Evolutionary conservation across 306 rosid species (phyloP).

Genomic region (Trifolium subterraneum): DNA sequence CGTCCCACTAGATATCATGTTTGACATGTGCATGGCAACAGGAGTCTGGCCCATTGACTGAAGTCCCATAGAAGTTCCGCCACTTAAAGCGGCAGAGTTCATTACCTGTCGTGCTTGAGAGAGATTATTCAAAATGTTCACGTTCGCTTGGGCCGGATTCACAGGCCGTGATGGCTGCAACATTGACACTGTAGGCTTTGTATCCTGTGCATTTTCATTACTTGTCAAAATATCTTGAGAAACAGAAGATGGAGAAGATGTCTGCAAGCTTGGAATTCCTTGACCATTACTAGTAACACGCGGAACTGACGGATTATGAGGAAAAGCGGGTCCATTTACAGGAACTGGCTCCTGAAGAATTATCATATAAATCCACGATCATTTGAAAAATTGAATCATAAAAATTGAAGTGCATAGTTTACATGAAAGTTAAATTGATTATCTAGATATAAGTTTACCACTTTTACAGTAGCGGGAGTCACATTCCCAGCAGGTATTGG

Average conservation of each 20-base stretch:
- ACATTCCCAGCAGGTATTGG: constrained; percentile 65
- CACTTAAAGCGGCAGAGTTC: constrained; percentile 74
- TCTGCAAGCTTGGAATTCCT: constrained; percentile 85
- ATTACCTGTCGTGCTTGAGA: constrained; percentile 85
- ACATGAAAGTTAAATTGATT: constrained; percentile 19
- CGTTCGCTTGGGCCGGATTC: constrained; percentile 74
- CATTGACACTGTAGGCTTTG: constrained; percentile 74
- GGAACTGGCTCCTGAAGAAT: constrained; percentile 84
- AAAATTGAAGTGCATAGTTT: constrained; percentile 7
- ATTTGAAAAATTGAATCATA: constrained; percentile 15
- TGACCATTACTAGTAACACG: constrained; percentile 74
- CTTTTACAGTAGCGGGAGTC: constrained; percentile 87
- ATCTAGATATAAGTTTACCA: constrained; percentile 56
- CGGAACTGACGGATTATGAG: constrained; percentile 69
- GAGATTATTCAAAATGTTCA: constrained; percentile 82
- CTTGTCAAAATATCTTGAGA: constrained; percentile 80
- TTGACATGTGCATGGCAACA: constrained; percentile 93
- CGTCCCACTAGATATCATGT: constrained; percentile 98
- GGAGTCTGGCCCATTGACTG: constrained; percentile 82
- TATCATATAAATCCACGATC: constrained; percentile 38
- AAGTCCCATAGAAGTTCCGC: constrained; percentile 81
- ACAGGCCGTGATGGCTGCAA: constrained; percentile 78
- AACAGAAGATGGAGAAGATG: constrained; percentile 83
- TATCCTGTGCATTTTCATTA: constrained; percentile 76
- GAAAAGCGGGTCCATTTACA: constrained; percentile 68